Percentiles rank a stretch among this genome's conserved stretches.
Evolutionary conservation across 345 rosid species (phyloP).

Genomic region (Physaria fendleri): DNA sequence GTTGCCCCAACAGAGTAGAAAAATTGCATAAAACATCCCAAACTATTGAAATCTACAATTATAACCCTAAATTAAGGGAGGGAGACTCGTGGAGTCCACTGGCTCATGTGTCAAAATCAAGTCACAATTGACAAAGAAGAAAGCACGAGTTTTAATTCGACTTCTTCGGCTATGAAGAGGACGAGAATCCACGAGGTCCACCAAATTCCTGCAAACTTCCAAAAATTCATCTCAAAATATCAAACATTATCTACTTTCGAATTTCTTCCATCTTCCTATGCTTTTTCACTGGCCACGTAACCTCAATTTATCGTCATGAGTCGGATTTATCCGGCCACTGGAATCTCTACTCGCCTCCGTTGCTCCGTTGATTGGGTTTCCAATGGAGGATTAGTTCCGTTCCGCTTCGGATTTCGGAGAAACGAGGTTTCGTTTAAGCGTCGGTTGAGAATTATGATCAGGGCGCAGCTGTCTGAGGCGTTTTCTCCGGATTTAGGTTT

Average conservation of each 20-base stretch:
- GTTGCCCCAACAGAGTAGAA: too few relatives aligned
- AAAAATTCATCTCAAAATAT: slow-evolving; percentile 5
- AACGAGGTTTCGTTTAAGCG: slow-evolving; percentile 31
- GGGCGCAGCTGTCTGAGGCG: slow-evolving; percentile 55
- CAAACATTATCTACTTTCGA: slow-evolving; percentile 9
- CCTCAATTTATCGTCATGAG: slow-evolving; percentile 44
- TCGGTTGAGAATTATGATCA: slow-evolving; percentile 40
- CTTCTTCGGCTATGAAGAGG: slow-evolving; percentile 25
- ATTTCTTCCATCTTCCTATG: slow-evolving; percentile 47
- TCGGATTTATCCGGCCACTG: slow-evolving; percentile 43
- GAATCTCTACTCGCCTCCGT: slow-evolving; percentile 26
- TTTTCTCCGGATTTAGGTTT: slow-evolving; percentile 51
- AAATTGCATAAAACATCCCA: too few relatives aligned
- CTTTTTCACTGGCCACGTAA: slow-evolving; percentile 42
- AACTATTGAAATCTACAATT: too few relatives aligned
- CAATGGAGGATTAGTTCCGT: slow-evolving; percentile 27
- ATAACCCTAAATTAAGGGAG: too few relatives aligned
- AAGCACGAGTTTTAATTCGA: not conserved
- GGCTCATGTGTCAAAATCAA: slow-evolving; percentile 19
- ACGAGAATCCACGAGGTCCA: slow-evolving; percentile 34
- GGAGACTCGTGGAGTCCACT: slow-evolving; percentile 7
- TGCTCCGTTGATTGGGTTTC: slow-evolving; percentile 26
- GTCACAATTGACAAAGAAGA: slow-evolving; percentile 25
- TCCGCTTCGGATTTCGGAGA: slow-evolving; percentile 28
- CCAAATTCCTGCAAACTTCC: slow-evolving; percentile 27